Conservation (phyloP, 805 yeast genomes). For the Saturnispora quitensis region DNA sequence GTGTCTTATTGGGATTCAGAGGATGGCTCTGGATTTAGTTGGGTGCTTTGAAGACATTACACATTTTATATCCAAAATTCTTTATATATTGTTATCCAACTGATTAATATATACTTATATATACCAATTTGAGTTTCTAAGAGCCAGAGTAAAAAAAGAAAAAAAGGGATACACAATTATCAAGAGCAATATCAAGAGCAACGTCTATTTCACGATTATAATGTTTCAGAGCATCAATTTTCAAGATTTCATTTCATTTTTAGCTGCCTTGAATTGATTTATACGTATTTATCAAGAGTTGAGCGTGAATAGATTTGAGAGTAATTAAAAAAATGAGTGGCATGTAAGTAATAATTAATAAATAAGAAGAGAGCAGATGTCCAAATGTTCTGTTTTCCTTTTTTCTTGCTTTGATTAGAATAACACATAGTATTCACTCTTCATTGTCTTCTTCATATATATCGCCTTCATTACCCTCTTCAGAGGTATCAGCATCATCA, state of each 20-base stretch:
- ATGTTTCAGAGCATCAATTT: neutral
- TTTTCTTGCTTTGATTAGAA: neutral
- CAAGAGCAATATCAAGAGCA: neutral
- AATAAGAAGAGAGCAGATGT: neutral
- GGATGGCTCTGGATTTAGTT: conserved; percentile 8
- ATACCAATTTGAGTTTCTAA: neutral
- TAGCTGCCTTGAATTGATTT: neutral
- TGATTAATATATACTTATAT: neutral
- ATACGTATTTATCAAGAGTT: neutral
- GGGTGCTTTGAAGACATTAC: neutral
- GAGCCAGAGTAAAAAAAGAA: neutral
- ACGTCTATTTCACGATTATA: neutral
- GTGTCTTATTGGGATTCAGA: conserved; percentile 11
- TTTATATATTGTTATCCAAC: neutral
- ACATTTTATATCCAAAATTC: neutral
- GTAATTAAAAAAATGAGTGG: neutral
- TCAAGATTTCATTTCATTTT: neutral
- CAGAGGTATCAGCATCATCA: conserved; percentile 12
- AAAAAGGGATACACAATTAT: neutral
- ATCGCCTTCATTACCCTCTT: conserved; percentile 12
- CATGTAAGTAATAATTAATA: neutral
- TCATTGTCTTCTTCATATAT: conserved; percentile 15
- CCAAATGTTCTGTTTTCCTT: neutral
- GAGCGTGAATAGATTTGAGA: neutral
- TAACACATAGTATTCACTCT: conserved; percentile 3